phyloP scores from a whole-genome alignment of 23 red algal genomes.

The Agarophyton chilense region DNA sequence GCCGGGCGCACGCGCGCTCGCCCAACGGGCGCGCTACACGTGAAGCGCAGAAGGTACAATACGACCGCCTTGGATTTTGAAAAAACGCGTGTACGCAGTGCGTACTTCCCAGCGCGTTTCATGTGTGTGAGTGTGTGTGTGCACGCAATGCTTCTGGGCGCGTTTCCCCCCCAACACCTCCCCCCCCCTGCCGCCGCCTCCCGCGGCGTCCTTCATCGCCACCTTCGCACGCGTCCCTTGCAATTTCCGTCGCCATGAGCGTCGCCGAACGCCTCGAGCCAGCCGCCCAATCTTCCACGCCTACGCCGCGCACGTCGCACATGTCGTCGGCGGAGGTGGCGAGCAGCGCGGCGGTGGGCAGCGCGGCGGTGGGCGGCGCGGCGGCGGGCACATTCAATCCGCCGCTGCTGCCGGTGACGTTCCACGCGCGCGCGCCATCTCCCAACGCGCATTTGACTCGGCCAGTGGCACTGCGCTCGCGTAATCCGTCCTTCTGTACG shows the following conservation, averaged over 20 bases:
- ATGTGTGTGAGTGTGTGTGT: no score
- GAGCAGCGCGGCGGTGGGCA: neutral
- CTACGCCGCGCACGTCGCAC: no score
- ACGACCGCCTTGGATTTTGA: no score
- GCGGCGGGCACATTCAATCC: neutral
- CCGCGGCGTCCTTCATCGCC: neutral
- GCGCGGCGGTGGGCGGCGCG: neutral
- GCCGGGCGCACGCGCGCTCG: neutral
- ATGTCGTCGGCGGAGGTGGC: no score
- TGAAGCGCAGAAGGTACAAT: neutral
- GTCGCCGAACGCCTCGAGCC: no score
- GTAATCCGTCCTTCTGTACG: constrained; percentile 22
- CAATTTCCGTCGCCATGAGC: no score
- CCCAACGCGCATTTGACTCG: neutral
- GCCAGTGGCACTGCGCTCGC: neutral
- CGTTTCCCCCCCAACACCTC: neutral
- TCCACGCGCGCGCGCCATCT: constrained; percentile 23
- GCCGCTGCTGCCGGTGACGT: neutral
- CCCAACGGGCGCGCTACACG: neutral
- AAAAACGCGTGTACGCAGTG: no score
- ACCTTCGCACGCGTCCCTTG: neutral
- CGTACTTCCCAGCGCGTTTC: no score
- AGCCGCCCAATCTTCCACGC: no score
- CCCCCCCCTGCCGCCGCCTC: neutral
- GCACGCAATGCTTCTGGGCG: no score